Percentiles rank a stretch among this genome's conserved stretches.
Evolutionary conservation across 352 stramenopile species (phyloP).

Genomic region (Hyaloperonospora brassicae): DNA sequence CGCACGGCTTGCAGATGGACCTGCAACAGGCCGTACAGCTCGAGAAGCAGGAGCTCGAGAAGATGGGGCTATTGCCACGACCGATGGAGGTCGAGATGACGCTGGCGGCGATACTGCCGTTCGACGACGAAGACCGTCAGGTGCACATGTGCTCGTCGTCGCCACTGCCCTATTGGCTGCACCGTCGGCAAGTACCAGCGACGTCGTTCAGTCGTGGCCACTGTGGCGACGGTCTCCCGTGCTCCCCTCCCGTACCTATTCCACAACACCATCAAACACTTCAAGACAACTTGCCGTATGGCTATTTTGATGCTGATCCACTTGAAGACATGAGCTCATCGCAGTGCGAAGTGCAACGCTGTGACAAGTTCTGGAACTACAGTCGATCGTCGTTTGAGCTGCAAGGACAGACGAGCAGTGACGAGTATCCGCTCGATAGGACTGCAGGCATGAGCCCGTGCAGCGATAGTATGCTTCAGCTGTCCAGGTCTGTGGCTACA

Average conservation of each 20-base stretch:
- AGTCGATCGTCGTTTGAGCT: slow-evolving; percentile 50
- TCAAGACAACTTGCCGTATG: slow-evolving; percentile 13
- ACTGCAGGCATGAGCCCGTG: slow-evolving; percentile 4
- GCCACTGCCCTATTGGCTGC: slow-evolving; percentile 14
- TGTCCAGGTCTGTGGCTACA: slow-evolving; percentile 28
- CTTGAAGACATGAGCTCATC: slow-evolving; percentile 15
- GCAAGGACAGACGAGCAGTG: slow-evolving; percentile 3
- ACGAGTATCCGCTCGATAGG: slow-evolving; percentile 4
- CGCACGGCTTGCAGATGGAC: slow-evolving; percentile 27
- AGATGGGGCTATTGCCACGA: slow-evolving; percentile 9
- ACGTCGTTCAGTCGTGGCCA: slow-evolving; percentile 28
- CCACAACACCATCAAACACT: slow-evolving; percentile 27
- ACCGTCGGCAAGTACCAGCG: slow-evolving; percentile 19
- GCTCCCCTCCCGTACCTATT: slow-evolving; percentile 49
- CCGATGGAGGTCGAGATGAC: not conserved
- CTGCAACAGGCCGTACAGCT: slow-evolving; percentile 25
- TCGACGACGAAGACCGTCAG: slow-evolving; percentile 9
- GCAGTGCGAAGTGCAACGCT: slow-evolving; percentile 46
- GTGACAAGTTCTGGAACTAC: slow-evolving; percentile 67
- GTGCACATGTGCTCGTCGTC: not conserved
- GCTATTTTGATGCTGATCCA: slow-evolving; percentile 9
- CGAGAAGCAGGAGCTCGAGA: slow-evolving; percentile 27
- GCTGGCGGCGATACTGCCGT: slow-evolving; percentile 3
- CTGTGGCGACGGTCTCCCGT: slow-evolving; percentile 8
- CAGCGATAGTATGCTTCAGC: slow-evolving; percentile 21